Evolutionary conservation across 163 green algal genomes (phyloP).

Genomic region (Picocystis sp.): DNA sequence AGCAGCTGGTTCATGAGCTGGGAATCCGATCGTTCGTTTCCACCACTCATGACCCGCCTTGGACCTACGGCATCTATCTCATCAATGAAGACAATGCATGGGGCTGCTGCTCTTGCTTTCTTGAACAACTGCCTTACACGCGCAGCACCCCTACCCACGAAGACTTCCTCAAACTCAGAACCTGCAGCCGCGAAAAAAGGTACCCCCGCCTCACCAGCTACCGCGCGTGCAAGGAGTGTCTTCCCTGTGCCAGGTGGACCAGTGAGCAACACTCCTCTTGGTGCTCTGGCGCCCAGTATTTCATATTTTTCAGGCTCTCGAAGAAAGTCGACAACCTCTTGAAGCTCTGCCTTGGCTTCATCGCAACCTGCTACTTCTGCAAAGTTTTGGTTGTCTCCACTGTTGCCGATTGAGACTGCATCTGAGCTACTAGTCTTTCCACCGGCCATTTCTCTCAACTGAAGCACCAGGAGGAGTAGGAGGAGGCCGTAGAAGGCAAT

Average conservation of each 20-base stretch:
- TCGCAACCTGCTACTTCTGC: constrained; percentile 38
- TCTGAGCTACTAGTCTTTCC: no score
- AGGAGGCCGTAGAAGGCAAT: no score
- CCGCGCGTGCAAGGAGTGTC: constrained; percentile 44
- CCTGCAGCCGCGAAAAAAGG: constrained; percentile 62
- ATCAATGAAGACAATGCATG: constrained; percentile 27
- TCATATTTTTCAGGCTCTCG: constrained; percentile 26
- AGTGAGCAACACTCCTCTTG: constrained; percentile 72
- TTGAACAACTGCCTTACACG: constrained; percentile 13
- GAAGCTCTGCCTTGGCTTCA: constrained; percentile 62
- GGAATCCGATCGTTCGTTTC: no score
- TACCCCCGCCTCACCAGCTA: constrained; percentile 87
- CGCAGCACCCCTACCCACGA: no score
- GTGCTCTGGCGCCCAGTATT: constrained; percentile 53
- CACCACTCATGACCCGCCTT: constrained; percentile 4
- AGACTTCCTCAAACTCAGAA: no score
- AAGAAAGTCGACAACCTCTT: constrained; percentile 53
- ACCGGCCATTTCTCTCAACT: no score
- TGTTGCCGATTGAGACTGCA: no score
- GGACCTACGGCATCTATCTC: constrained; percentile 23
- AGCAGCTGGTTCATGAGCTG: constrained; percentile 82
- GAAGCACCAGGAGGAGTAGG: no score
- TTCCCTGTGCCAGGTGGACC: constrained; percentile 88
- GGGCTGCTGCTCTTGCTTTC: constrained; percentile 14
- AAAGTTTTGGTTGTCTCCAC: constrained; percentile 15